Evolutionary conservation across 768 basidiomycete genomes (phyloP), one percentile per base, ranked within the genome.

Genomic region (Boletus rubroflammeus): DNA sequence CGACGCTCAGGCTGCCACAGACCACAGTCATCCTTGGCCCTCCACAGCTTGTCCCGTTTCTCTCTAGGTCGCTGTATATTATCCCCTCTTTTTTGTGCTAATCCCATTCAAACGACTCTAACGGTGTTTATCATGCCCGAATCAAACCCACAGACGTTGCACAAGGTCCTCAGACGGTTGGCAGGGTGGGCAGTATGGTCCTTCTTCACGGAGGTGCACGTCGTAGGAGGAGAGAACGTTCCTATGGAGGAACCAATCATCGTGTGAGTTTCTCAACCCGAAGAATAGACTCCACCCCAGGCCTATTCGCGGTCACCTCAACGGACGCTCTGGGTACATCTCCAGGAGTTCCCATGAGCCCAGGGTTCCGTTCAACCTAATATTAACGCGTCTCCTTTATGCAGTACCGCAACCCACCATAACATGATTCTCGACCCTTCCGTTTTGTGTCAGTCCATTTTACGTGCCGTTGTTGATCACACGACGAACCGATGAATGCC

Each of bases 361-460:
- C 29, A 25, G 21, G 40, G 14, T 48, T 48, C 40, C 40, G 21
- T 50, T 23, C 28, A 21, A 14, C 40, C 50, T 14, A 43, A 65
- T 48, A 51, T 42, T 67, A 21, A 67, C 46, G 14, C 31, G 26
- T 44, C 47, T 51, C 45, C 38, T 53, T 53, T 58, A 52, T 56
- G 45, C 66, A 93, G 90, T 36, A 82, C 88, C 3, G 88, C 86
- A 40, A 91, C 90, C 4, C 94, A 97, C 67, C 89, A 93, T 64
- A 98, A 97, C 69, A 96, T 95, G 93, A 93, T 92, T 79, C 79
- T 96, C 32, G 93, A 95, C 73, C 90, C 90, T 23, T 83, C 83
- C 35, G 73, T 90, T 52, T 76, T 94, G 19, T 92, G 90, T 93
- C 68, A 69, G 86, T 78, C 47, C 31, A 36, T 53, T 47, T 58